These are phyloP conservation scores for Saxophila tyrrhenica DNA, from an alignment of 495 filamentous ascomycete species.

Conservation along the genomic window DNA sequence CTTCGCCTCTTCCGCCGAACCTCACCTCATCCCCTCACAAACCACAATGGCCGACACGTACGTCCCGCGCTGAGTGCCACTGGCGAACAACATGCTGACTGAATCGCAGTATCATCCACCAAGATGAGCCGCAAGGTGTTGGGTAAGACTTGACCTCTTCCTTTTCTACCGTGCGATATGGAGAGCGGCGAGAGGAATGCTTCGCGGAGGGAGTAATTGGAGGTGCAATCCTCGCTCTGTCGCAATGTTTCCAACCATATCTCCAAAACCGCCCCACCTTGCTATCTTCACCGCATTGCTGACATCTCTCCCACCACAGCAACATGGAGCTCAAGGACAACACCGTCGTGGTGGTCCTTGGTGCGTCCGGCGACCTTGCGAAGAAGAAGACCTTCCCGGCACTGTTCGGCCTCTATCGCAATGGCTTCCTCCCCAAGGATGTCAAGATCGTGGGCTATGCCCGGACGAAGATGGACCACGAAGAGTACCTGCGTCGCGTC, in stretches of 20 bases:
- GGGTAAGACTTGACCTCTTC: constrained; percentile 41
- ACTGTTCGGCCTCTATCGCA: constrained; percentile 92
- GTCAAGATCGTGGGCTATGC: constrained; percentile 98
- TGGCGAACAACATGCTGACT: not conserved
- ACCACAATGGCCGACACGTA: constrained; percentile 1
- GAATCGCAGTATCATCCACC: constrained; percentile 40
- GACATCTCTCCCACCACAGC: constrained; percentile 32
- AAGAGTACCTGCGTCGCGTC: constrained; percentile 85
- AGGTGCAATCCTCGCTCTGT: not conserved
- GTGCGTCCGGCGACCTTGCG: constrained; percentile 92
- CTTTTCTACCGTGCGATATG: not conserved
- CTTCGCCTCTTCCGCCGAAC: not conserved
- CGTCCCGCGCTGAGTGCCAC: not conserved
- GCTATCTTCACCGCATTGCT: constrained; percentile 1
- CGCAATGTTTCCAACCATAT: not conserved
- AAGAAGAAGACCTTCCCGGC: constrained; percentile 99
- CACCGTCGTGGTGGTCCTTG: constrained; percentile 93
- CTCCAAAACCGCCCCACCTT: not conserved
- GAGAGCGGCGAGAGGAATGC: not conserved
- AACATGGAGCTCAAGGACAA: constrained; percentile 94
- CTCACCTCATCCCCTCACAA: too few species aligned
- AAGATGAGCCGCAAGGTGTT: constrained; percentile 40
- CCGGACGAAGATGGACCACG: constrained; percentile 96
- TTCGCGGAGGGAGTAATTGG: not conserved
- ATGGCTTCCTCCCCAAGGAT: constrained; percentile 95